Conservation (phyloP, 768 basidiomycete species). For the Collybia nuda region DNA sequence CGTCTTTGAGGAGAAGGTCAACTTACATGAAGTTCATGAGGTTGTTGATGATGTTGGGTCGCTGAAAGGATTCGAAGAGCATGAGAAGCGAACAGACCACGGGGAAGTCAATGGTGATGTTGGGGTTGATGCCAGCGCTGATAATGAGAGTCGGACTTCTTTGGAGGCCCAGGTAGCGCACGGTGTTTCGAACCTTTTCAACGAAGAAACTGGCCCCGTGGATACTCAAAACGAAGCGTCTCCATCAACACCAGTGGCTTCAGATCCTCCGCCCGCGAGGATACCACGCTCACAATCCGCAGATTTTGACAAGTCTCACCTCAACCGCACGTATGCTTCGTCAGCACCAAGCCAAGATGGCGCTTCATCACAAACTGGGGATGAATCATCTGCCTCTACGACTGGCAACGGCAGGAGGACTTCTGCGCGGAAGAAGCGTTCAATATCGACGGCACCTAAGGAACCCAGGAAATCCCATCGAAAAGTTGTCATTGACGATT, state of each 20-base stretch:
- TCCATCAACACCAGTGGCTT: conserved; percentile 15
- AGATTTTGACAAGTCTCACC: conserved; percentile 65
- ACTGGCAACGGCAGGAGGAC: conserved; percentile 34
- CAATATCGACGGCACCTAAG: conserved; percentile 41
- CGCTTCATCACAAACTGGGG: conserved; percentile 61
- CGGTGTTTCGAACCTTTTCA: background rate
- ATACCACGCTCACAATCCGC: conserved; percentile 81
- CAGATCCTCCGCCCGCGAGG: conserved; percentile 27
- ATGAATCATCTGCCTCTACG: conserved; percentile 73
- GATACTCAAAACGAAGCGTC: conserved; percentile 9
- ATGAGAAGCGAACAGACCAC: conserved; percentile 20
- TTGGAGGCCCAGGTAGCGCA: conserved; percentile 2
- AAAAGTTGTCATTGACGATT: conserved; percentile 86
- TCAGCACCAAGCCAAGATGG: conserved; percentile 49
- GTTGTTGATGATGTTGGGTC: conserved; percentile 41
- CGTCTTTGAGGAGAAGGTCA: conserved; percentile 25
- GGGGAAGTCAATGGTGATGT: conserved; percentile 11
- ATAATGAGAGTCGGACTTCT: too few species aligned
- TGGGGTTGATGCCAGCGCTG: conserved; percentile 4
- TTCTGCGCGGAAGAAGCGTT: conserved; percentile 53
- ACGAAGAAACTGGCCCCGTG: background rate
- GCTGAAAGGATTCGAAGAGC: conserved; percentile 21
- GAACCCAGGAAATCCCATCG: conserved; percentile 58
- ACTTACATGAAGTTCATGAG: conserved; percentile 35
- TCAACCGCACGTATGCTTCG: conserved; percentile 59